Base-by-base conservation (phyloP, 345 rosid species). In the Murraya koenigii region DNA sequence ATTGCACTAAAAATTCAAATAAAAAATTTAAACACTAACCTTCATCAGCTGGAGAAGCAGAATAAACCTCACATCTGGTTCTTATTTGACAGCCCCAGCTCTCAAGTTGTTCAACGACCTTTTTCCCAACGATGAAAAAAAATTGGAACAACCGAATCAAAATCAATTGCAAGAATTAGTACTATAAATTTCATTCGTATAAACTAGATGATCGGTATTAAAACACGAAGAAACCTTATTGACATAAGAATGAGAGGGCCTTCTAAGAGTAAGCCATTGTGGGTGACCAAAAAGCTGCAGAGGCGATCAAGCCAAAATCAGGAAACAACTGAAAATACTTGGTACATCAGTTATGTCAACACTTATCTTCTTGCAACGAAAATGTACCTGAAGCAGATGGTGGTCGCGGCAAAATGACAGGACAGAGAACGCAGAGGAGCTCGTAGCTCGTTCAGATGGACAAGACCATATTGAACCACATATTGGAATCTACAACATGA, bases 401-500 rank as follows among this genome's bases (percentile, higher is more conserved):
- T 93, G 97, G 30, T 93, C 89, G 75, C 87, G 88, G 80, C 91
- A 93, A 87, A 95, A 95, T 13, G 95, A 92, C 82, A 95, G 90
- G 69, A 92, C 88, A 10, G 92, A 90, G 88, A 75, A 93, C 71
- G 97, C 97, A 52, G 98, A 89, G 83, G 92, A 92, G 78, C 79
- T 89, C 89, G 84, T 82, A 25, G 93, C 92, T 82, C 91, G 87
- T 65, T 95, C 92, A n/a, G 92, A 82, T 62, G 94, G 85, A 77
- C 95, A 92, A 26, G 97, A 90, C 98, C 97, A 95, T 75, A 92
- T 90, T 6, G 97, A 95, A 75, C 97, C 95, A 79, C 97, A 90
- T 65, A 95, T 81, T 0, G 98, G 98, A 33, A 95, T 87, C 98
- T 95, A 66, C 1, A 75, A 38, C 71, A 38, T 55, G 1, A 68